Evolutionary conservation across 2,329 filamentous ascomycete species (phyloP).

Genomic region (Xylariaceae sp.): DNA sequence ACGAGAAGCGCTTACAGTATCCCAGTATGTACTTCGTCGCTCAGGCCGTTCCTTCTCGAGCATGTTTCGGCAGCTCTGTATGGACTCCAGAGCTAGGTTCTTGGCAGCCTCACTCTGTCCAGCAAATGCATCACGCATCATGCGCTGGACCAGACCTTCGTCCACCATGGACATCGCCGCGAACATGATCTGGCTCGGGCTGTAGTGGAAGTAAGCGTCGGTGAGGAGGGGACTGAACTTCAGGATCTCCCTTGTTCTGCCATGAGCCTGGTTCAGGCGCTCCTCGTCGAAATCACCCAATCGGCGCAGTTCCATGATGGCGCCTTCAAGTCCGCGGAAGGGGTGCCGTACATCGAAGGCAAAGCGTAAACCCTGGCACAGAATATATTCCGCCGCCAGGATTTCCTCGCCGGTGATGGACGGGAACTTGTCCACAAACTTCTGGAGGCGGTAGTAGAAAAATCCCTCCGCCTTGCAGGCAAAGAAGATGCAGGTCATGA

Average conservation of each 20-base stretch:
- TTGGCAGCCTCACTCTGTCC: conserved; percentile 25
- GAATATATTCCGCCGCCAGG: conserved; percentile 83
- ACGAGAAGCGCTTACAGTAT: conserved; percentile 37
- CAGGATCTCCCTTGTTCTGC: conserved; percentile 65
- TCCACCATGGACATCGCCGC: conserved; percentile 75
- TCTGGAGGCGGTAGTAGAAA: conserved; percentile 61
- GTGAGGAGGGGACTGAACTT: conserved; percentile 79
- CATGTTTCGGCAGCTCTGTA: conserved; percentile 50
- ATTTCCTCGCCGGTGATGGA: conserved; percentile 74
- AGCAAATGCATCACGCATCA: conserved; percentile 41
- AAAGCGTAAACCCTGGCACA: conserved; percentile 89
- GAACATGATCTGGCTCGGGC: conserved; percentile 89
- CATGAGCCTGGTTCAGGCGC: conserved; percentile 58
- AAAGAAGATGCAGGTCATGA: conserved; percentile 87
- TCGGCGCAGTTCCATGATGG: conserved; percentile 73
- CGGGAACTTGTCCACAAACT: conserved; percentile 65
- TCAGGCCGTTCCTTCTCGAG: conserved; percentile 54
- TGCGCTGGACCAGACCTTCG: conserved; percentile 49
- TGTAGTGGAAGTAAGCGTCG: conserved; percentile 95
- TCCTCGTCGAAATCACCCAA: conserved; percentile 56
- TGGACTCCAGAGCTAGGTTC: conserved; percentile 45
- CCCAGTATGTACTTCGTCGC: conserved; percentile 50
- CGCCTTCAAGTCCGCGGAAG: conserved; percentile 79
- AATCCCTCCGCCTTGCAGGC: conserved; percentile 87
- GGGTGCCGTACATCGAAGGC: conserved; percentile 91